Evolutionary conservation across 352 stramenopile species (phyloP), one percentile per base, ranked within the genome.

Genomic region (Nothophytophthora sp.): DNA sequence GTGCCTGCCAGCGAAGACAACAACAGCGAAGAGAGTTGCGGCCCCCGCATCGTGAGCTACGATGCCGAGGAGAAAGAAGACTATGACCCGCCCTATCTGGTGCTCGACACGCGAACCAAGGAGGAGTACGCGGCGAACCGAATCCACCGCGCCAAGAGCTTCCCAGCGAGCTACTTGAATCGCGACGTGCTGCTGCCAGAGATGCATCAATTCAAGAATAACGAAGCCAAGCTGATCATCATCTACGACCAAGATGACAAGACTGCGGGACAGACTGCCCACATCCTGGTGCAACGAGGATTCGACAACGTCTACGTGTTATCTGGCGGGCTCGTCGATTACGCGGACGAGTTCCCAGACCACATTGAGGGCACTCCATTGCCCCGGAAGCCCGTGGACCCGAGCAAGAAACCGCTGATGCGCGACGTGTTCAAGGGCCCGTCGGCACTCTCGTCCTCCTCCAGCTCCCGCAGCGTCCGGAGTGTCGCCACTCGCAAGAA

Each of bases 221-320:
- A 85, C 10, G 81, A 88, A 34, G 67, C 67, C 49, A 73, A 88
- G 60, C 62, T 92, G 20, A 79, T 94, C 28, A 76, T 94, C 24
- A 30, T 94, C 15, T 94, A 94, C 56, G 80, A 90, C 49, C 37
- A 84, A 45, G 81, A 92, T 42, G 83, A 92, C 29, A 90, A 84
- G 48, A 61, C 65, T 1, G 74, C 75, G 16, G 50, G 66, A 19
- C 70, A 84, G 44, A 88, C 79, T 0, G 83, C 83, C 0, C 77
- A 86, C 46, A 78, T 70, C 22, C 64, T 94, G 29, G 81, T 89
- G 11, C 83, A 94, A 56, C 80, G 81, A 11, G 83, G 83, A 10
- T 92, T 94, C 40, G 78, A 92, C 69, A 94, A 94, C 62, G 67
- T 94, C 25, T 91, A 89, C 63, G 74, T 94, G 29, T 79, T 94